Evolutionary conservation across 345 rosid species (phyloP).

Genomic region (Rhizophora apiculata): DNA sequence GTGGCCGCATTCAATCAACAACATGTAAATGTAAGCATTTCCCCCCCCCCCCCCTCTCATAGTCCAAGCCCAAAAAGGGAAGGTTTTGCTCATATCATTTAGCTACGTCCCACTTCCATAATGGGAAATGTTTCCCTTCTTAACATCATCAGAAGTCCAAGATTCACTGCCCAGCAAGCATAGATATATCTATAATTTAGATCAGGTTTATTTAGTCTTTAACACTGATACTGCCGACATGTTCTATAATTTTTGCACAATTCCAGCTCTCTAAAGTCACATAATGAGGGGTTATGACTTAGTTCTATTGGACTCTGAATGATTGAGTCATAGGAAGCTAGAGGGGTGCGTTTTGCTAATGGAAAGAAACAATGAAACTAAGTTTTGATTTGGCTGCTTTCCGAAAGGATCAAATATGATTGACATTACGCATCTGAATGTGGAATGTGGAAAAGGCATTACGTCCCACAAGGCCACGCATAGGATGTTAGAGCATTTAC

Average conservation of each 20-base stretch:
- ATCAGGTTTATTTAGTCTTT: no score
- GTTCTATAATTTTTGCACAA: no score
- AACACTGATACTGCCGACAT: no score
- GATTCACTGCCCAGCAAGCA: not conserved
- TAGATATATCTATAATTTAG: no score
- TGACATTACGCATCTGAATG: conserved; percentile 9
- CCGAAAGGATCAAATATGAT: conserved; percentile 26
- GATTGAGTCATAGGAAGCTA: not conserved
- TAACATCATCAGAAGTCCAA: conserved; percentile 21
- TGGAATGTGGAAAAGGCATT: conserved; percentile 30
- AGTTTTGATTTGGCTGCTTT: conserved; percentile 17
- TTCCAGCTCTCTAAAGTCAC: no score
- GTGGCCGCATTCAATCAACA: not conserved
- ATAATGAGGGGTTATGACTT: not conserved
- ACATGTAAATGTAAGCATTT: not conserved
- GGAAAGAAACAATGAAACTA: not conserved
- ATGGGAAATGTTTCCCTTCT: conserved; percentile 33
- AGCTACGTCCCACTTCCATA: conserved; percentile 31
- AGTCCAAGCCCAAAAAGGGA: conserved; percentile 36
- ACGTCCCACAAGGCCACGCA: conserved; percentile 35
- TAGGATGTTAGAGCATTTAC: conserved; percentile 21
- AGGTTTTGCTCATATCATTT: conserved; percentile 18
- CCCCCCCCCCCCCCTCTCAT: conserved; percentile 14
- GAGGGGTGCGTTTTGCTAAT: conserved; percentile 1
- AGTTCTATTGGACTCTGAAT: not conserved